Evolutionary conservation across 1,139 yeast species (phyloP).

Genomic region (Kodamaea sp.): DNA sequence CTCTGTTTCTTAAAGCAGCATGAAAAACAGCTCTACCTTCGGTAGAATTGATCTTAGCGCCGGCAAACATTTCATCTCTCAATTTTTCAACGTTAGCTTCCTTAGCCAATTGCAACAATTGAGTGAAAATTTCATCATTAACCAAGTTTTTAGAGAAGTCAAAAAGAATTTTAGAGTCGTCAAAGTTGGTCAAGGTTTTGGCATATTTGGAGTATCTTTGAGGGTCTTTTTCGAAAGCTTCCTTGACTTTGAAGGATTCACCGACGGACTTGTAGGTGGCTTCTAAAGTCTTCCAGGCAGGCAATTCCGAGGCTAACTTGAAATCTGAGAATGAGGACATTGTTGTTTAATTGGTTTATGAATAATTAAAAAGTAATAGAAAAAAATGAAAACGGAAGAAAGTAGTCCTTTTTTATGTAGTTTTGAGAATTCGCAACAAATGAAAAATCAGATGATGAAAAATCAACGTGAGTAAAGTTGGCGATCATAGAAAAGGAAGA

Average conservation of each 20-base stretch:
- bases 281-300: slow-evolving; percentile 83
- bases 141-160: slow-evolving; percentile 94
- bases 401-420: slow-evolving; percentile 3
- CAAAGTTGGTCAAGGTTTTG: slow-evolving; percentile 74
- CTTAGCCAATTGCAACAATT: slow-evolving; percentile 75
- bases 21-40: slow-evolving; percentile 97
- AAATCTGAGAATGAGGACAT: slow-evolving; percentile 45
- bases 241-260: slow-evolving; percentile 74
- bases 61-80: slow-evolving; percentile 88
- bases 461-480: no score
- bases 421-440: no score
- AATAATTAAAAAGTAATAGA: background rate
- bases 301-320: slow-evolving; percentile 68
- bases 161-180: slow-evolving; percentile 82
- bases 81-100: slow-evolving; percentile 85
- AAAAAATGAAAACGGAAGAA: slow-evolving; percentile 1
- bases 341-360: slow-evolving; percentile 2
- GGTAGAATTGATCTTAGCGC: slow-evolving; percentile 91
- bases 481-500: no score
- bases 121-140: slow-evolving; percentile 71
- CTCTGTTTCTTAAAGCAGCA: slow-evolving; percentile 91
- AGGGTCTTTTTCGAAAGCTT: slow-evolving; percentile 72
- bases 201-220: slow-evolving; percentile 73
- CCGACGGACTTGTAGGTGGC: slow-evolving; percentile 55
- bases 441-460: no score